phyloP scores from a whole-genome alignment of 2,329 filamentous ascomycete species.

The Penicillium sp. region DNA sequence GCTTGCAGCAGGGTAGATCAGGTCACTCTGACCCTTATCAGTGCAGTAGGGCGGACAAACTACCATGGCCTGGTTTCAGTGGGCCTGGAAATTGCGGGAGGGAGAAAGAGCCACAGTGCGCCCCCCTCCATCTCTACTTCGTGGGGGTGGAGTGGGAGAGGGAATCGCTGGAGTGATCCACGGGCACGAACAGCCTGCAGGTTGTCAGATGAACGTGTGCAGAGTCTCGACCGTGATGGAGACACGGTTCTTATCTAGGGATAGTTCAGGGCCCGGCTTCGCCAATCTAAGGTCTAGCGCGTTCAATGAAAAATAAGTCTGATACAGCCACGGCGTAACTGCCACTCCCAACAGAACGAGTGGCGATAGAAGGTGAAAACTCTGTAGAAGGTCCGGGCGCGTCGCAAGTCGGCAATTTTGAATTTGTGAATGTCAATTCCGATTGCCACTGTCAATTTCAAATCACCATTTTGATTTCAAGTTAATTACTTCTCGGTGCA shows the following conservation, averaged over 20 bases:
- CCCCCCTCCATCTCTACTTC: not conserved
- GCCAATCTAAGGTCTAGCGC: conserved; percentile 4
- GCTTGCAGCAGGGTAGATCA: conserved; percentile 9
- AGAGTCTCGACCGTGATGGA: conserved; percentile 4
- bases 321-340: not conserved
- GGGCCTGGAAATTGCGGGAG: not conserved
- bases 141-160: not conserved
- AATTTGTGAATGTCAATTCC: too few species aligned
- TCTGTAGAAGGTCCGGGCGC: conserved; percentile 18
- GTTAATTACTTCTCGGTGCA: not conserved
- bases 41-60: not conserved
- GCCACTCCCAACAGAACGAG: not conserved
- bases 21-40: not conserved
- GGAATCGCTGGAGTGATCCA: not conserved
- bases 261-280: conserved; percentile 2
- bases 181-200: not conserved
- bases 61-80: not conserved
- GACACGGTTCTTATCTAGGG: not conserved
- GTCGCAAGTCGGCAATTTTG: not conserved
- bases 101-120: not conserved
- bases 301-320: not conserved
- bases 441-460: not conserved
- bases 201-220: not conserved
- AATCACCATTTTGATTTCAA: not conserved
- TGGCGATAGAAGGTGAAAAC: conserved; percentile 18